These are phyloP conservation scores for Ophiobolus disseminans DNA, from an alignment of 2,329 filamentous ascomycete species.

Conservation along the genomic window DNA sequence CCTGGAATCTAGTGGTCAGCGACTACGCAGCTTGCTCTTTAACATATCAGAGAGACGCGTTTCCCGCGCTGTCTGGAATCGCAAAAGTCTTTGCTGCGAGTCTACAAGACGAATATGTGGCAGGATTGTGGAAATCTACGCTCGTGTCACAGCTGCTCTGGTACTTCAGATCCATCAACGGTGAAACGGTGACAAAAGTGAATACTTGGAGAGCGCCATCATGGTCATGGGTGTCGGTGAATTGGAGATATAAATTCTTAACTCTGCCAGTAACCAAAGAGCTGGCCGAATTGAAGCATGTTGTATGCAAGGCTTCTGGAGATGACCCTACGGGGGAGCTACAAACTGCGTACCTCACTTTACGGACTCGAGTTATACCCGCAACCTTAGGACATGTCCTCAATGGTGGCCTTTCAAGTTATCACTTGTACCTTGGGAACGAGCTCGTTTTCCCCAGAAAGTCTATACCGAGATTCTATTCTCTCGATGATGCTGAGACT, in stretches of 20 bases:
- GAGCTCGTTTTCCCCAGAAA: not conserved
- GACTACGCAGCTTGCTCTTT: not conserved
- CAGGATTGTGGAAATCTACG: not conserved
- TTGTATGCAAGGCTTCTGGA: not conserved
- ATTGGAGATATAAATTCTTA: not conserved
- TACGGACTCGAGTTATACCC: not conserved
- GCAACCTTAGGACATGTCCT: not conserved
- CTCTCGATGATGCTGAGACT: too few relatives aligned
- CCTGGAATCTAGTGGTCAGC: not conserved
- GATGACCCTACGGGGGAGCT: not conserved
- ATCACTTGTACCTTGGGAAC: not conserved
- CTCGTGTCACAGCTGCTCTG: not conserved
- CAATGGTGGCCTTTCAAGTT: not conserved
- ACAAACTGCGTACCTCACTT: not conserved
- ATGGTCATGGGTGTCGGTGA: conserved; percentile 4
- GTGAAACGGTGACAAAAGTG: not conserved
- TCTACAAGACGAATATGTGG: not conserved
- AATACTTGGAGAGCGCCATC: not conserved
- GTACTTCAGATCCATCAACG: not conserved
- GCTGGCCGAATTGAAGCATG: not conserved
- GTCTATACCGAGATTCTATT: too few relatives aligned
- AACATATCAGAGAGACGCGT: not conserved
- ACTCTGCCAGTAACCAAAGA: not conserved
- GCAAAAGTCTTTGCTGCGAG: not conserved
- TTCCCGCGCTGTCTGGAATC: conserved; percentile 1